Evolutionary conservation across 2,329 filamentous ascomycete species (phyloP), one percentile per base, ranked within the genome.

Genomic region (Fusarium sp.): DNA sequence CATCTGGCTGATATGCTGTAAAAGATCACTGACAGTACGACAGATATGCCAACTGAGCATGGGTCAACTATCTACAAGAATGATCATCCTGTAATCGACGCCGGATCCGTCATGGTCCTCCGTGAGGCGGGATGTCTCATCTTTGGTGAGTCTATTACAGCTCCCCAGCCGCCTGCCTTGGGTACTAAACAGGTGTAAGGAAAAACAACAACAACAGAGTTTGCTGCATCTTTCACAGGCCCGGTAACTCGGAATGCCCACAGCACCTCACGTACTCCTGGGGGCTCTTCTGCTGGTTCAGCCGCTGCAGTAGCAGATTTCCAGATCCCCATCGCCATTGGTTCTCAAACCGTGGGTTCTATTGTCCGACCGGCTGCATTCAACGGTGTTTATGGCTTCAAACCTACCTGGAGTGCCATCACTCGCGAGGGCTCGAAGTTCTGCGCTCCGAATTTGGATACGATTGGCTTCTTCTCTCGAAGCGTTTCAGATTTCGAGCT

Each of bases 211-310:
- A 69, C 66, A 1, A 88, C 88, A 0, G 87, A 90, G 69, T 90
- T 90, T 60, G 84, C 87, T 0, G 81, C 83, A 0, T 85, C 81
- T 0, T 80, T 78, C 2, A 71, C 77, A 4, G 87, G 87, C 0
- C 79, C 83, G 0, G 79, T 79, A 20, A 88, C 86, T 0, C 69
- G 76, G 2, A 91, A 91, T 66, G 85, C 88, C 0, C 91, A 91
- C 55, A 89, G 91, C 71, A 74, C 79, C 1, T 82, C 80, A 0
- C 82, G 89, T 2, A 90, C 88, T 0, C 88, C 88, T 0, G 88
- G 89, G 1, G 88, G 89, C 20, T 91, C 89, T 0, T 91, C 88
- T 0, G 87, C 88, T 0, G 90, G 90, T 0, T 91, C 89, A 0
- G 90, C 82, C 0, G 88, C 89, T 0, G 88, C 87, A 1, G 88